phyloP scores from a whole-genome alignment of 2,329 filamentous ascomycete species.

The Keithomyces neogunnii region DNA sequence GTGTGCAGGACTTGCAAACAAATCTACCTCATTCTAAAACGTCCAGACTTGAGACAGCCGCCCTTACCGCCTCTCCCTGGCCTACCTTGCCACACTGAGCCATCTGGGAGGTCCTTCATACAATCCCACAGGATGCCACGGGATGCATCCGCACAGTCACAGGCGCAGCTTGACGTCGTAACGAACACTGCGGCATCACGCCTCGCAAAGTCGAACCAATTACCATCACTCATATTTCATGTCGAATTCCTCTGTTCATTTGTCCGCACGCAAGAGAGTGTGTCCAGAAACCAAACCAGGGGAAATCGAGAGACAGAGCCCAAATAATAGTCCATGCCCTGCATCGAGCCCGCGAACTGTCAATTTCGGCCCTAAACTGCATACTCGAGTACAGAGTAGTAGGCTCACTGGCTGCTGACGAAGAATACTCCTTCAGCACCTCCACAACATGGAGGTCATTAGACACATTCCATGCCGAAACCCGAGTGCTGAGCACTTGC shows the following conservation, averaged over 20 bases:
- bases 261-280: neutral
- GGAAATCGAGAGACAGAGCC: neutral
- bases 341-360: neutral
- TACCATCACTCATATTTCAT: neutral
- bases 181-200: neutral
- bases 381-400: too few species aligned
- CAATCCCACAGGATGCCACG: neutral
- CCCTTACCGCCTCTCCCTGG: neutral
- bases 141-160: neutral
- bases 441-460: neutral
- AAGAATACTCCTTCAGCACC: neutral
- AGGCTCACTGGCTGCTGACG: neutral
- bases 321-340: neutral
- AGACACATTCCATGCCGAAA: neutral
- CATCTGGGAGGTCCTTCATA: neutral
- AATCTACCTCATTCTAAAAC: slow-evolving; percentile 1
- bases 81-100: neutral
- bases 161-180: neutral
- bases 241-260: neutral
- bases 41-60: neutral
- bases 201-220: neutral
- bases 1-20: slow-evolving; percentile 13
- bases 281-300: neutral
- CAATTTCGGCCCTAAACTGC: too few species aligned
- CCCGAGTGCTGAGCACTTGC: neutral